Conservation (phyloP, 2,329 filamentous ascomycete genomes). For the Chaetomiaceae sp. region DNA sequence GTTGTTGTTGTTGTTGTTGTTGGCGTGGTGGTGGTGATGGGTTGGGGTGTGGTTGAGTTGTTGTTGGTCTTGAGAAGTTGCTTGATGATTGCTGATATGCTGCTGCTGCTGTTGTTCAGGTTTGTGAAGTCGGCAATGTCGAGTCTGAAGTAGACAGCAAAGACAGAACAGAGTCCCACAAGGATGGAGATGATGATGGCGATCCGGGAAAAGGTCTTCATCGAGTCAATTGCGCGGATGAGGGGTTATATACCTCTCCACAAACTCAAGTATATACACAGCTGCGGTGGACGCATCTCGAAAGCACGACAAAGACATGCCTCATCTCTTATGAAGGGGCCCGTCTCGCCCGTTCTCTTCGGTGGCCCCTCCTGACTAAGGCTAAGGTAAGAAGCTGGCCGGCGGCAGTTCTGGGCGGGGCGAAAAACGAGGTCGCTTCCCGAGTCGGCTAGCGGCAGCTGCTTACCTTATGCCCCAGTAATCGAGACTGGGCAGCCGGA, state of each 20-base stretch:
- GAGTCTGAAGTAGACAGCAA: constrained; percentile 27
- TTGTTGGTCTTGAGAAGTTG: constrained; percentile 1
- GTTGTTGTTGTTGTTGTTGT: constrained; percentile 6
- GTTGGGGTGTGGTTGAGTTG: constrained; percentile 6
- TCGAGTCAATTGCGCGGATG: constrained; percentile 17
- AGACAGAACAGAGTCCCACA: constrained; percentile 33
- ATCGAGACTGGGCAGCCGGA: constrained; percentile 1
- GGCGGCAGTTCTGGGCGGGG: neutral
- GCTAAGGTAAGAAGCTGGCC: constrained; percentile 8
- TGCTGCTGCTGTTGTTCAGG: constrained; percentile 6
- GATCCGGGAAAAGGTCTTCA: constrained; percentile 31
- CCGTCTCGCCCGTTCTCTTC: constrained; percentile 19
- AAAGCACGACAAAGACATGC: constrained; percentile 5
- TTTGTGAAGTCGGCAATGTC: constrained; percentile 26
- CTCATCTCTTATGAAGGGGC: neutral
- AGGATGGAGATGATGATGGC: constrained; percentile 33
- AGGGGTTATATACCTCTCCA: constrained; percentile 5
- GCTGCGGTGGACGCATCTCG: neutral
- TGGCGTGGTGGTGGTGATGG: neutral
- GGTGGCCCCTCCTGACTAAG: constrained; percentile 8
- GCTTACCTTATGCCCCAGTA: constrained; percentile 19
- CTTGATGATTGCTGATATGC: neutral
- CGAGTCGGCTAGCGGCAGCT: constrained; percentile 7
- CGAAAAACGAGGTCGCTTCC: constrained; percentile 2
- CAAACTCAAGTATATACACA: neutral